Conservation (phyloP, 768 basidiomycete genomes). For the Naganishia friedmannii region DNA sequence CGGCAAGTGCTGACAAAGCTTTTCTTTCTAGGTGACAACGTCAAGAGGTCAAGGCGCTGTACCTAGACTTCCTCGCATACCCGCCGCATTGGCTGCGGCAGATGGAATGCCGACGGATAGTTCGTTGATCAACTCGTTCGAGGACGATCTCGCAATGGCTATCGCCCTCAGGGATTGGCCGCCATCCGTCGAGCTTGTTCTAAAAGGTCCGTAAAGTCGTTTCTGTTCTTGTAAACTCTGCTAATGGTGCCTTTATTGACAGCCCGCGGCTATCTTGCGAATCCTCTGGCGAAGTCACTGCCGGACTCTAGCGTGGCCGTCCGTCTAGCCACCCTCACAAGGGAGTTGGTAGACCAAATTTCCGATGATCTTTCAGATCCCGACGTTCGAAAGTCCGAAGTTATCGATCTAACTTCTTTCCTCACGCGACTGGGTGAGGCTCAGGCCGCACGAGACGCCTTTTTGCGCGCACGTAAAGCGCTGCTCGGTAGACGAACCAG, state of each 20-base stretch:
- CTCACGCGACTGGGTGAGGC: slow-evolving; percentile 72
- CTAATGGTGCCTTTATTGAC: not conserved
- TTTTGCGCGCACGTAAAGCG: slow-evolving; percentile 72
- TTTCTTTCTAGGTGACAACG: not conserved
- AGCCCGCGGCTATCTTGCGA: slow-evolving; percentile 13
- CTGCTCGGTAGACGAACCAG: slow-evolving; percentile 75
- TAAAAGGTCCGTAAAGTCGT: slow-evolving; percentile 63
- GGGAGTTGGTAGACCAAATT: slow-evolving; percentile 66
- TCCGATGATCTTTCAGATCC: slow-evolving; percentile 71
- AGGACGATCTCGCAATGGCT: slow-evolving; percentile 84
- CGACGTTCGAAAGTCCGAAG: slow-evolving; percentile 71
- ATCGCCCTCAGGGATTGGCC: slow-evolving; percentile 87
- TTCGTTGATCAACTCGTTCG: slow-evolving; percentile 68
- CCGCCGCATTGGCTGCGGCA: slow-evolving; percentile 63
- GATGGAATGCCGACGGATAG: slow-evolving; percentile 64
- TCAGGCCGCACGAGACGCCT: slow-evolving; percentile 74
- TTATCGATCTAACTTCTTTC: slow-evolving; percentile 68
- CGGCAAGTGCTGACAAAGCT: no score
- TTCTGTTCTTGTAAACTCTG: not conserved
- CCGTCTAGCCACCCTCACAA: slow-evolving; percentile 65
- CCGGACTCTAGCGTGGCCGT: slow-evolving; percentile 52
- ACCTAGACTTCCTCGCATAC: slow-evolving; percentile 59
- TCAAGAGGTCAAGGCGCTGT: not conserved
- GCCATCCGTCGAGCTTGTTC: slow-evolving; percentile 76
- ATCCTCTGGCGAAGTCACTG: slow-evolving; percentile 52